Percentiles rank a stretch among this genome's conserved stretches.
Evolutionary conservation across 2,329 filamentous ascomycete genomes (phyloP).

Genomic region (Penicillium brasilianum): DNA sequence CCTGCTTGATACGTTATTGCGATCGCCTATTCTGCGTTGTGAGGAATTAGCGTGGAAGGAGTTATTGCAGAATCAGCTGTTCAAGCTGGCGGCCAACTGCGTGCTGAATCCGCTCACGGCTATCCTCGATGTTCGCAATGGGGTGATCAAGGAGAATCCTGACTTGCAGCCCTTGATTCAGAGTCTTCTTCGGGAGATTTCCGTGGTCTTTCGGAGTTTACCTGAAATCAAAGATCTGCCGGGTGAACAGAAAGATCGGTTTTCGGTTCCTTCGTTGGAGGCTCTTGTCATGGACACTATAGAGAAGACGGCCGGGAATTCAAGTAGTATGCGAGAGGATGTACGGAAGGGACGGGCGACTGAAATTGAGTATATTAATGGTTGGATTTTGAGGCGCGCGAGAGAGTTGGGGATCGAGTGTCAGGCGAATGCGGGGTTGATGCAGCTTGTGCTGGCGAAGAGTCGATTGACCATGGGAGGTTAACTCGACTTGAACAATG

Average conservation of each 20-base stretch:
- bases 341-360: constrained; percentile 19
- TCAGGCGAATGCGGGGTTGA: constrained; percentile 16
- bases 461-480: neutral
- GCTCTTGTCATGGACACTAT: constrained; percentile 19
- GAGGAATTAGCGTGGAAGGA: constrained; percentile 19
- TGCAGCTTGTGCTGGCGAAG: constrained; percentile 24
- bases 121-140: constrained; percentile 23
- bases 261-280: constrained; percentile 17
- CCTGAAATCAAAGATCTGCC: constrained; percentile 10
- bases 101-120: constrained; percentile 26
- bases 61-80: constrained; percentile 17
- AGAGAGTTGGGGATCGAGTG: constrained; percentile 21
- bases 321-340: constrained; percentile 29
- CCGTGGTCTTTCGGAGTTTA: constrained; percentile 18
- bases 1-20: constrained; percentile 17
- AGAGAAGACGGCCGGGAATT: constrained; percentile 24
- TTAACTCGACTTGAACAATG: neutral
- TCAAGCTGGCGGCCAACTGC: constrained; percentile 25
- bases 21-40: constrained; percentile 18
- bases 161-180: constrained; percentile 14
- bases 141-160: constrained; percentile 14
- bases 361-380: constrained; percentile 27
- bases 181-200: constrained; percentile 18
- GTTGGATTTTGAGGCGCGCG: constrained; percentile 22
- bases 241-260: constrained; percentile 11